Evolutionary conservation across 495 filamentous ascomycete species (phyloP), one percentile per base, ranked within the genome.

Genomic region (Neurospora tetraspora): DNA sequence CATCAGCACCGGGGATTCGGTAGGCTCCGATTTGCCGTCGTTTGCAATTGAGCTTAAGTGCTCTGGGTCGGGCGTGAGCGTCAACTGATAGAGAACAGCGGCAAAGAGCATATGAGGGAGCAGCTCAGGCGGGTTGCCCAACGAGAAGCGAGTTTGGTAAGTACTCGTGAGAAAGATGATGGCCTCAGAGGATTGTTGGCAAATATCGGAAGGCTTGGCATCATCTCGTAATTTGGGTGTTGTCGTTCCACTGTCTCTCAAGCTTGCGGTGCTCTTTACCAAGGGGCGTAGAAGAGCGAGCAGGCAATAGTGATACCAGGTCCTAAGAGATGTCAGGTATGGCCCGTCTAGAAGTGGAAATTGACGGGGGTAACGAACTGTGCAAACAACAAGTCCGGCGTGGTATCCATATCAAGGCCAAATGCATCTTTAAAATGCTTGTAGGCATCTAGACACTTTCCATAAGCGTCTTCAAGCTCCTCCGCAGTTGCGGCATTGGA

Each of bases 301-400:
- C 18, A 78, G 69, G 69, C 77, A 80, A 37, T 73, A 78, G 16
- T 78, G 73, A 69, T 78, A 80, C 75, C 78, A 78, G 12, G 76
- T 76, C 16, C 78, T 80, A 47, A 47, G 6, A 11, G n/a, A 31
- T 18, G 7, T n/a, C 75, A 31, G 73, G 70, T 34, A 38, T 23
- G 47, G 47, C 47, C 11, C 34, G 42, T 9, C 43, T 14, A 34
- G 27, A 69, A 37, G 12, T 5, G 18, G 12, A 37, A 4, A 12
- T 16, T 10, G 39, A 18, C 12, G 65, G 43, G 2, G 3, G 27
- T 37, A 14, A 37, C 27, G 47, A 38, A 80, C 78, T 75, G 74
- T 42, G 78, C 77, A 70, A 80, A 75, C 39, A 80, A 45, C 3
- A 72, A 43, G 61, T 80, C 78, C 11, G 71, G 72, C 3, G 70